Percentiles rank a stretch among this genome's conserved stretches.
phyloP scores from a whole-genome alignment of 148 eudicot genomes.

The Gaultheria prostrata region DNA sequence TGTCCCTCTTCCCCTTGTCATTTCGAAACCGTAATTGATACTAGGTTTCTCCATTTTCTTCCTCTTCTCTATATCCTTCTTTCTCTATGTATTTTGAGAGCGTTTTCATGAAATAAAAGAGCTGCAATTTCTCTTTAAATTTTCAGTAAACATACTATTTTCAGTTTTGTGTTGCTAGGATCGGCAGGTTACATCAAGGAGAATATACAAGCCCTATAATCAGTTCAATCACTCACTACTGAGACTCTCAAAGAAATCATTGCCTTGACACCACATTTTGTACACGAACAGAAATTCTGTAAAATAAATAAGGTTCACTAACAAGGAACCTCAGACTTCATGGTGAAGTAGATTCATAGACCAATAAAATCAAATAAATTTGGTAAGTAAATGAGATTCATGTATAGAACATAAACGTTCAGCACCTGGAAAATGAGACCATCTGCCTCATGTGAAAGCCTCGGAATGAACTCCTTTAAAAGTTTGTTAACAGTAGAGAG shows the following conservation, averaged over 20 bases:
- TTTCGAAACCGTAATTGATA: no score
- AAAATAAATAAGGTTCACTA: not conserved
- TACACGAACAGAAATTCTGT: not conserved
- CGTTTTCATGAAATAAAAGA: no score
- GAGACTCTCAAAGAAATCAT: not conserved
- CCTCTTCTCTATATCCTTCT: no score
- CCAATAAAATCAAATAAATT: not conserved
- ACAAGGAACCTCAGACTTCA: not conserved
- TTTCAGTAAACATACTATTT: no score
- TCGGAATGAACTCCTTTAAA: conserved; percentile 83
- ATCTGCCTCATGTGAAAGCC: conserved; percentile 88
- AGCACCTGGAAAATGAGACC: conserved; percentile 98
- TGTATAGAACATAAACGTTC: not conserved
- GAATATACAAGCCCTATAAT: not conserved
- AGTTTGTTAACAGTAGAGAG: conserved; percentile 80
- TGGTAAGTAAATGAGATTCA: not conserved
- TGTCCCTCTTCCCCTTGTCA: no score
- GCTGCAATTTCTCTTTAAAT: no score
- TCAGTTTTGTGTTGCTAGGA: no score
- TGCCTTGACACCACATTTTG: not conserved
- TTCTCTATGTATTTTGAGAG: no score
- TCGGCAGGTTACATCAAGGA: no score
- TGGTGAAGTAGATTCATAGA: conserved; percentile 8
- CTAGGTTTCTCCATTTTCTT: no score
- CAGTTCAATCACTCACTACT: conserved; percentile 9